A percentile compares a stretch with the other conserved stretches of the same genome.
phyloP scores from a whole-genome alignment of 2,329 filamentous ascomycete genomes.

The Pseudophaeomoniella oleicola region DNA sequence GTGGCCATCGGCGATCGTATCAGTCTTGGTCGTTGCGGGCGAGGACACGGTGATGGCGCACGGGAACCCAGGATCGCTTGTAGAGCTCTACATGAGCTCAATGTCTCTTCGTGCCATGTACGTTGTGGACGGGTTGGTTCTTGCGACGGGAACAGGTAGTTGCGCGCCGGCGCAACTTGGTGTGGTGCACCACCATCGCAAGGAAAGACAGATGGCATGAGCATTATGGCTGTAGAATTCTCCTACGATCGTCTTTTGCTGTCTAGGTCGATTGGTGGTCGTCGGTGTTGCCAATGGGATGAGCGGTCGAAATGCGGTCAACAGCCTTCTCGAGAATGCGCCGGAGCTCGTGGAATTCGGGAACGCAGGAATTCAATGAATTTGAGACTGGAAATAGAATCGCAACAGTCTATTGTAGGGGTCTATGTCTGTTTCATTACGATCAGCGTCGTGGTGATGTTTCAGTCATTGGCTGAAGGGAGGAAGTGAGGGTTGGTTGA shows the following conservation, averaged over 20 bases:
- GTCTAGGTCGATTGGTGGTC: too few species aligned
- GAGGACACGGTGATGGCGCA: not conserved
- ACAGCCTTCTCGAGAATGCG: not conserved
- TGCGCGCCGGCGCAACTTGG: conserved; percentile 17
- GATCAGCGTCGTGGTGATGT: too few species aligned
- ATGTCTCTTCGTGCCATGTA: conserved; percentile 18
- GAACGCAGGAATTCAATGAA: too few species aligned
- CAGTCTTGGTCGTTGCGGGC: conserved; percentile 8
- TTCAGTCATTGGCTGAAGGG: too few species aligned
- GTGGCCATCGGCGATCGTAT: conserved; percentile 6
- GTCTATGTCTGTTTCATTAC: too few species aligned
- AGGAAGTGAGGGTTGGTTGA: not conserved
- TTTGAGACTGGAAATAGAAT: too few species aligned
- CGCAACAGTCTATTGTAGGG: too few species aligned
- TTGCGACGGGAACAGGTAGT: conserved; percentile 20
- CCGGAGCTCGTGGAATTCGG: not conserved
- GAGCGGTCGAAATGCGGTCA: too few species aligned
- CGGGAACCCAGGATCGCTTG: conserved; percentile 10
- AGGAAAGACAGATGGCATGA: conserved; percentile 30
- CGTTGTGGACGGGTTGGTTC: conserved; percentile 17
- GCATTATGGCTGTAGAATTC: too few species aligned
- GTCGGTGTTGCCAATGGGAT: too few species aligned
- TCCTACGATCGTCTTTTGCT: too few species aligned
- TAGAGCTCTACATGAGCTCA: conserved; percentile 16
- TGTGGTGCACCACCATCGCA: conserved; percentile 21